These are phyloP conservation scores for Trichoderma breve DNA, from an alignment of 2,329 filamentous ascomycete species.

Conservation along the genomic window DNA sequence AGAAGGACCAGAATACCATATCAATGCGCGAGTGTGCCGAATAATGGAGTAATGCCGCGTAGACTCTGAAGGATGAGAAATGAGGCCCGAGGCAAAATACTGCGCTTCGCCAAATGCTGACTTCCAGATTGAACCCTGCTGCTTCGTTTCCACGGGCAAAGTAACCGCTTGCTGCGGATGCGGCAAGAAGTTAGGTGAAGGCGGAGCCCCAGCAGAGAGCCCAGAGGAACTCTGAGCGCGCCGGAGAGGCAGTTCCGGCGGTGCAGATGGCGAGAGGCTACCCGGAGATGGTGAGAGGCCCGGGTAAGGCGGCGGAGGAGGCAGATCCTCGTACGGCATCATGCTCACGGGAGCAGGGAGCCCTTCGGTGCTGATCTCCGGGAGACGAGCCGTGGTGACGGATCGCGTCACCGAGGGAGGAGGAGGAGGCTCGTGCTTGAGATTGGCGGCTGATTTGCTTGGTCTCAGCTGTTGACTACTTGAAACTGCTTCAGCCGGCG, in stretches of 20 bases:
- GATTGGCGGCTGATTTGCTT: slow-evolving; percentile 22
- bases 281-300: background rate
- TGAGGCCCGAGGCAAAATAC: slow-evolving; percentile 63
- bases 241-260: background rate
- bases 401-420: background rate
- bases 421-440: background rate
- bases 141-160: background rate
- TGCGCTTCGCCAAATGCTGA: slow-evolving; percentile 56
- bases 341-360: slow-evolving; percentile 11
- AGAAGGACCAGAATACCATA: slow-evolving; percentile 64
- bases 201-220: background rate
- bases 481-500: background rate
- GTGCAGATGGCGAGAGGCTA: background rate
- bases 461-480: slow-evolving; percentile 11
- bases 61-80: slow-evolving; percentile 62
- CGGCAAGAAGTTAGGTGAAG: background rate
- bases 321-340: slow-evolving; percentile 12
- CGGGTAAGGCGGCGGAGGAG: slow-evolving; percentile 11
- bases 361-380: background rate
- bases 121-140: slow-evolving; percentile 40
- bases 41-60: slow-evolving; percentile 65
- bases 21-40: slow-evolving; percentile 61
- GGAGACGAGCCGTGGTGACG: background rate
- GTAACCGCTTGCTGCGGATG: background rate
- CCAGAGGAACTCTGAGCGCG: slow-evolving; percentile 14